Evolutionary conservation across 495 filamentous ascomycete species (phyloP), one percentile per base, ranked within the genome.

Genomic region (Trichoderma parareesei): DNA sequence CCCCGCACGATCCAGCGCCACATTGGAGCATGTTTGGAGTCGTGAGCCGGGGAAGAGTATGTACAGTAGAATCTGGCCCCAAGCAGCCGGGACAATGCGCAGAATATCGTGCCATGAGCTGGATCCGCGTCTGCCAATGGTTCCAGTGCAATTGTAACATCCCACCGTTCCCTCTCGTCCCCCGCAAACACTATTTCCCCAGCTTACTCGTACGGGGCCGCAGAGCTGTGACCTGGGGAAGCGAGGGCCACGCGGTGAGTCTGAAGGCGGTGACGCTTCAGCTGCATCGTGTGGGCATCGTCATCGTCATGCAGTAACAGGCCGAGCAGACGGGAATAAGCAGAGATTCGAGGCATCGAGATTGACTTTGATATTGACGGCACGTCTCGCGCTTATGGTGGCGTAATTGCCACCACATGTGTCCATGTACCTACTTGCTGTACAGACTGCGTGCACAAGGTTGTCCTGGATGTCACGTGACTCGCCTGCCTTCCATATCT

Each of bases 181-280:
- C 49, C 49, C 49, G 49, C 49, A 57, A 57, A 57, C 13, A 33
- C 49, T 57, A 57, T 10, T 57, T 57, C 49, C 49, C 49, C 49
- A 57, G 49, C 48, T 20, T 27, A 27, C 27, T 27, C 27, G 27
- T 57, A 57, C 27, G 49, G 49, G 49, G 49, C 27, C 20, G 27
- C 13, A 27, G 49, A 35, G 49, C 10, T 35, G 6, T 14, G 35
- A 57, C 49, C 49, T 37, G 49, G 49, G 49, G 49, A 57, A 57
- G 49, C 49, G 20, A 37, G 13, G 7, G 5, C 49, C 35, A 57
- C 20, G 20, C 33, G 9, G 20, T 57, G 49, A 57, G 49, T 57
- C 49, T 35, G 20, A 5, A 57, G 10, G 49, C 49, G 46, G 46
- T 49, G 20, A 35, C 18, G 13, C 9, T 35, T 35, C 20, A 57